A percentile compares a stretch with the other conserved stretches of the same genome.
Conservation (phyloP, 345 rosid species). For the Capsella bursapastoris region DNA sequence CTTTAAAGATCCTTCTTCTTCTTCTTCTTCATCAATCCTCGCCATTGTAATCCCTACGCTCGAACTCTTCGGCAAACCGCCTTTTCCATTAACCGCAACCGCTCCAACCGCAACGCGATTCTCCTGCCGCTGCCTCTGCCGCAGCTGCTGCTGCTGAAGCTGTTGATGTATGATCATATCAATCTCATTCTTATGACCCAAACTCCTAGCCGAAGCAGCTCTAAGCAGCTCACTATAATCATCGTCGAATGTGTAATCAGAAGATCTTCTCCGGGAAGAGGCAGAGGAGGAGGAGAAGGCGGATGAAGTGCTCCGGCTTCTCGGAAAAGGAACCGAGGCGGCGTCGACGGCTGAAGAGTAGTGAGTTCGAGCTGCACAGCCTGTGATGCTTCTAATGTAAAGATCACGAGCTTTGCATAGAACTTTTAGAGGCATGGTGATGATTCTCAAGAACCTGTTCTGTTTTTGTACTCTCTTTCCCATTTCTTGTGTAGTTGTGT, state of each 20-base stretch:
- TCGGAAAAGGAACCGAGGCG: slow-evolving; percentile 48
- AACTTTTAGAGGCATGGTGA: slow-evolving; percentile 53
- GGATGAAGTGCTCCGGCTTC: slow-evolving; percentile 61
- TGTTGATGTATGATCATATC: slow-evolving; percentile 52
- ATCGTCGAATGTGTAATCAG: slow-evolving; percentile 40
- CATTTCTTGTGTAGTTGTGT: not conserved
- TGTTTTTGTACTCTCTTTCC: slow-evolving; percentile 37
- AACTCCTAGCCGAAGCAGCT: slow-evolving; percentile 61
- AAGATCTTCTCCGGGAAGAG: slow-evolving; percentile 30
- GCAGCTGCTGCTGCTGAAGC: slow-evolving; percentile 8
- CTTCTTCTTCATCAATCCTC: slow-evolving; percentile 57
- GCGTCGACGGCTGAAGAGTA: slow-evolving; percentile 32
- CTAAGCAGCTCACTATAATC: slow-evolving; percentile 64
- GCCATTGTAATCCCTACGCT: slow-evolving; percentile 61
- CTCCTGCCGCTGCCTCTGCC: not conserved
- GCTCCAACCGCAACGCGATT: not conserved
- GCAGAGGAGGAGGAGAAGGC: slow-evolving; percentile 36
- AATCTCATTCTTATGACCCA: slow-evolving; percentile 56
- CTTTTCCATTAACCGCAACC: not conserved
- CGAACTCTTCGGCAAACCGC: slow-evolving; percentile 55
- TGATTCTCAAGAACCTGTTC: slow-evolving; percentile 53
- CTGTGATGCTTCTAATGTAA: slow-evolving; percentile 64
- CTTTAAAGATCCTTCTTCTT: slow-evolving; percentile 41
- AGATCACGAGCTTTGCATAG: slow-evolving; percentile 67
- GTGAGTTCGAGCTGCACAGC: slow-evolving; percentile 49